A percentile compares a stretch with the other conserved stretches of the same genome.
These are phyloP conservation scores for Pythium phragmitis DNA, from an alignment of 352 stramenopile species.

Conservation along the genomic window DNA sequence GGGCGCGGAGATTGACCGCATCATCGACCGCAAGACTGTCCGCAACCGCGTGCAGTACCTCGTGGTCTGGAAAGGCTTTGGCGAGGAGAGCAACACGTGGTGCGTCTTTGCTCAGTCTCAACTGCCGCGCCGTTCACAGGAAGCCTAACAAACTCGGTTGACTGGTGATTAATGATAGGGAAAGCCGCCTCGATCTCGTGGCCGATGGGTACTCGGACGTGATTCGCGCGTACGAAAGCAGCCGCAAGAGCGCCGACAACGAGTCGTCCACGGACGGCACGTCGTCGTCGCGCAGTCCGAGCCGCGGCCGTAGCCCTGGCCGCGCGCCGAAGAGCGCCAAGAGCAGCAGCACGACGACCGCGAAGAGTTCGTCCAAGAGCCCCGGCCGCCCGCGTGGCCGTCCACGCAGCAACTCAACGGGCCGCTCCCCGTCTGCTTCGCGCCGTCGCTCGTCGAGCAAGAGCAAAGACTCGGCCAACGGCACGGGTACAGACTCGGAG, in stretches of 20 bases:
- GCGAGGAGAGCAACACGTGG: conserved; percentile 86
- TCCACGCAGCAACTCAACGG: conserved; percentile 62
- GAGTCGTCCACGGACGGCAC: conserved; percentile 23
- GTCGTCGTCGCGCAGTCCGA: conserved; percentile 35
- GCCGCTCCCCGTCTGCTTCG: conserved; percentile 34
- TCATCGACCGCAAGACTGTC: conserved; percentile 80
- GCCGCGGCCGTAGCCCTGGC: conserved; percentile 38
- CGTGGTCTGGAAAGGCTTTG: conserved; percentile 75
- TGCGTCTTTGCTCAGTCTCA: conserved; percentile 15
- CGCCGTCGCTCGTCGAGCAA: conserved; percentile 29
- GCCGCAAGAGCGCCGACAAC: conserved; percentile 56
- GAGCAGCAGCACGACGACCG: conserved; percentile 14
- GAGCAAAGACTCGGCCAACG: conserved; percentile 15
- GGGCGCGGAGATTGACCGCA: conserved; percentile 72
- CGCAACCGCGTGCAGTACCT: conserved; percentile 83
- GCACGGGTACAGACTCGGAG: conserved; percentile 17
- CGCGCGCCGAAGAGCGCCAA: conserved; percentile 35
- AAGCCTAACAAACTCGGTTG: not conserved
- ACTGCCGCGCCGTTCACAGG: too few relatives aligned
- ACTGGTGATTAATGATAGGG: conserved; percentile 34
- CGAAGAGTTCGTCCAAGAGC: conserved; percentile 26
- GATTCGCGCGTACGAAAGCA: conserved; percentile 71
- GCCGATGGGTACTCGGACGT: conserved; percentile 70
- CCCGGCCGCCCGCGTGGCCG: conserved; percentile 42
- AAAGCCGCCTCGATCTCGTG: conserved; percentile 80